Evolutionary conservation across 371 early-diverging fungal genomes (phyloP).

Genomic region (Rhizopus delemar): DNA sequence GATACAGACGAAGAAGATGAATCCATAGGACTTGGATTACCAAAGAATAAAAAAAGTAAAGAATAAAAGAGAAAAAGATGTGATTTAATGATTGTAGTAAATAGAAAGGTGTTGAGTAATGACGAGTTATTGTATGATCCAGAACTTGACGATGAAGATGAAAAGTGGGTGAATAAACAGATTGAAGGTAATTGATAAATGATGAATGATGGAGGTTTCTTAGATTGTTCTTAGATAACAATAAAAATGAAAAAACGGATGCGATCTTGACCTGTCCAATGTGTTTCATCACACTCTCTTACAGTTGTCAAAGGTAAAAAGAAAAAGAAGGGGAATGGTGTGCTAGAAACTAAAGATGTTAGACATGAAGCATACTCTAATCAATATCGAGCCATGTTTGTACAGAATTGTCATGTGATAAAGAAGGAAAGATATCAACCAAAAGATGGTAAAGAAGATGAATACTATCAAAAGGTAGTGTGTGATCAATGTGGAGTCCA

Average conservation of each 20-base stretch:
- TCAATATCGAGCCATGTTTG: conserved; percentile 77
- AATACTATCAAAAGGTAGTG: conserved; percentile 57
- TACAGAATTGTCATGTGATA: conserved; percentile 58
- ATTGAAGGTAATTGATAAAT: conserved; percentile 39
- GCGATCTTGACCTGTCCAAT: conserved; percentile 69
- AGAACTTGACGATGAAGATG: conserved; percentile 56
- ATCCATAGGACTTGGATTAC: conserved; percentile 6
- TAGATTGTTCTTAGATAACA: neutral
- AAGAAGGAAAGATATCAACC: conserved; percentile 40
- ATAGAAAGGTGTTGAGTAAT: conserved; percentile 37
- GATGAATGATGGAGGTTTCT: neutral
- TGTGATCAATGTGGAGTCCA: conserved; percentile 66
- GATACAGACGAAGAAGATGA: conserved; percentile 48
- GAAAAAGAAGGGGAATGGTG: neutral
- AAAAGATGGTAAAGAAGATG: conserved; percentile 25
- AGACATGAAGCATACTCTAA: conserved; percentile 63
- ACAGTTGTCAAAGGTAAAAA: conserved; percentile 66
- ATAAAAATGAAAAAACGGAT: conserved; percentile 48
- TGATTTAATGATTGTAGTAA: conserved; percentile 1
- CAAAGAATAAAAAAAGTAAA: conserved; percentile 10
- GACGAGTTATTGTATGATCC: conserved; percentile 64
- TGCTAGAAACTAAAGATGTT: conserved; percentile 3
- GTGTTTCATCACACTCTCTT: conserved; percentile 66
- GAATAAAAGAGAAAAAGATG: conserved; percentile 6
- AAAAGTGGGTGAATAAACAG: conserved; percentile 58